These are phyloP conservation scores for Penicillium oxalicum DNA, from an alignment of 2,329 filamentous ascomycete species.

Conservation along the genomic window DNA sequence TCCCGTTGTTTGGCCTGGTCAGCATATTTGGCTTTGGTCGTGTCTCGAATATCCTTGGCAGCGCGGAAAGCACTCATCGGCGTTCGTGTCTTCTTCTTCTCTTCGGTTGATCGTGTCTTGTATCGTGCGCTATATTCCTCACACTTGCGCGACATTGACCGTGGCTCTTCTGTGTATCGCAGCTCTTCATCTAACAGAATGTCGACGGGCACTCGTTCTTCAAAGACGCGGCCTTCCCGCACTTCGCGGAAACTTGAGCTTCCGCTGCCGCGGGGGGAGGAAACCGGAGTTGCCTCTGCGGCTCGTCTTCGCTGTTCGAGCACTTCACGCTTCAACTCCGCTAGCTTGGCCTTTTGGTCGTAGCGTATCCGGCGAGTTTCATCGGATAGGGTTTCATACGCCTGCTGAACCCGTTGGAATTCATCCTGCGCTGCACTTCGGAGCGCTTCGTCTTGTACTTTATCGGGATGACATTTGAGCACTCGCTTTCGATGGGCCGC, in stretches of 20 bases:
- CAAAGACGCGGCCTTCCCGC: conserved; percentile 40
- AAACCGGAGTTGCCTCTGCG: conserved; percentile 11
- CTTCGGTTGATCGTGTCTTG: conserved; percentile 29
- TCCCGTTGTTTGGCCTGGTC: conserved; percentile 37
- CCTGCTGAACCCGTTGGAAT: conserved; percentile 87
- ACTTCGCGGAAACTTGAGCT: conserved; percentile 30
- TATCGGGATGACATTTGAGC: conserved; percentile 85
- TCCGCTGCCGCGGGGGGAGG: conserved; percentile 18
- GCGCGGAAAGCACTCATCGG: conserved; percentile 22
- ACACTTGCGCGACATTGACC: conserved; percentile 36
- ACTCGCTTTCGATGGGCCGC: conserved; percentile 78
- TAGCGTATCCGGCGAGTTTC: conserved; percentile 67
- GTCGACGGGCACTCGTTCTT: conserved; percentile 38
- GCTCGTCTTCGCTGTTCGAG: conserved; percentile 42
- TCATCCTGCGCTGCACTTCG: conserved; percentile 76
- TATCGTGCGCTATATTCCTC: conserved; percentile 32
- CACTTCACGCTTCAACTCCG: conserved; percentile 54
- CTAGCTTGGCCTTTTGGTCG: conserved; percentile 66
- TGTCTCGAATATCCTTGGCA: conserved; percentile 33
- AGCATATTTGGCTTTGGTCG: conserved; percentile 26
- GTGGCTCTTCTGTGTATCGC: conserved; percentile 33
- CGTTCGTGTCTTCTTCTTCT: conserved; percentile 31
- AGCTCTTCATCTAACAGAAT: conserved; percentile 35
- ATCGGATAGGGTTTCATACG: conserved; percentile 84
- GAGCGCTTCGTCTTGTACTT: conserved; percentile 69